These are phyloP conservation scores for Ilyonectria sp. DNA, from an alignment of 2,329 filamentous ascomycete genomes.

Conservation along the genomic window DNA sequence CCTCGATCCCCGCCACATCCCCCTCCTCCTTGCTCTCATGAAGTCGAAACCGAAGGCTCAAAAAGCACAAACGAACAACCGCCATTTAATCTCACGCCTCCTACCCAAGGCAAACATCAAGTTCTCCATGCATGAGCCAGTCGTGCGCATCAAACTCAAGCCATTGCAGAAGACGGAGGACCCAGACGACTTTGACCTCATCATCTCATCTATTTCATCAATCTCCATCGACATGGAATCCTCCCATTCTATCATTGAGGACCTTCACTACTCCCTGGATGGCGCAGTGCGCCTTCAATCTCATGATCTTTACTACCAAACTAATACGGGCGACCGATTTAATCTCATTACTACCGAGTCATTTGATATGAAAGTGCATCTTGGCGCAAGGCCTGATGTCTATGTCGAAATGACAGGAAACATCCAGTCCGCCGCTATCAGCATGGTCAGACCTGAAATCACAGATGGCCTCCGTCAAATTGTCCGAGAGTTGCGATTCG, in stretches of 20 bases:
- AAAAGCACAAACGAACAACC: constrained; percentile 59
- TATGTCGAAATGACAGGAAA: constrained; percentile 85
- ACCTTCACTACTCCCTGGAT: constrained; percentile 88
- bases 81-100: constrained; percentile 87
- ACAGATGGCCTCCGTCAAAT: constrained; percentile 94
- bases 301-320: constrained; percentile 95
- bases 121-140: constrained; percentile 96
- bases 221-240: constrained; percentile 95
- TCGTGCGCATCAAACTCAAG: constrained; percentile 89
- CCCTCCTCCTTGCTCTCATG: constrained; percentile 84
- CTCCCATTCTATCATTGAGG: constrained; percentile 89
- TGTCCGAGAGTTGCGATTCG: constrained; percentile 83
- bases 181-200: constrained; percentile 90
- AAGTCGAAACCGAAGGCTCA: constrained; percentile 65
- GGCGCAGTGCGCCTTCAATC: constrained; percentile 88
- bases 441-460: constrained; percentile 93
- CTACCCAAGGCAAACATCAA: constrained; percentile 96
- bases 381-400: constrained; percentile 89
- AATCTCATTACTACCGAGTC: constrained; percentile 91
- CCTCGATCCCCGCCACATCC: constrained; percentile 91
- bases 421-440: constrained; percentile 88
- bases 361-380: constrained; percentile 87
- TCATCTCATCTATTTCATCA: constrained; percentile 95
- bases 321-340: constrained; percentile 84
- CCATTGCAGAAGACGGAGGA: constrained; percentile 77